A percentile compares a stretch with the other conserved stretches of the same genome.
These are phyloP conservation scores for Scheffersomyces coipomensis DNA, from an alignment of 805 yeast genomes.

Conservation along the genomic window DNA sequence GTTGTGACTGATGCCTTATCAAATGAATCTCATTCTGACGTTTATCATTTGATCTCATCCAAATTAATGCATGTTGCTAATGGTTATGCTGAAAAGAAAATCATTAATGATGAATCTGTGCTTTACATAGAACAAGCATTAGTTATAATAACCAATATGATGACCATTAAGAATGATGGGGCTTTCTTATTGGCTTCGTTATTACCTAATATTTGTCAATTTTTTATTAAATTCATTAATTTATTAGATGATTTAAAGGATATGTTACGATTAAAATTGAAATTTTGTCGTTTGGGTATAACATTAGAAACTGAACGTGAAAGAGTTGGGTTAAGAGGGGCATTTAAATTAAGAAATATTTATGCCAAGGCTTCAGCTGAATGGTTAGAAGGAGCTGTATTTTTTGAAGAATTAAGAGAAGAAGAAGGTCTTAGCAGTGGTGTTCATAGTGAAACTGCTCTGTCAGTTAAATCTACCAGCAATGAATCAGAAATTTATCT, in stretches of 20 bases:
- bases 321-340: constrained; percentile 40
- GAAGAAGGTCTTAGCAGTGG: constrained; percentile 1
- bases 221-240: constrained; percentile 26
- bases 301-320: constrained; percentile 33
- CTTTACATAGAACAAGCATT: constrained; percentile 50
- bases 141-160: constrained; percentile 42
- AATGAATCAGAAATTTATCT: constrained; percentile 42
- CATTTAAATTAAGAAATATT: constrained; percentile 45
- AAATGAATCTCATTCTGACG: constrained; percentile 59
- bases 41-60: constrained; percentile 47
- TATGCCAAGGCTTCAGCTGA: constrained; percentile 46
- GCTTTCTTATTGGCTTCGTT: constrained; percentile 30
- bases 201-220: constrained; percentile 27
- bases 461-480: constrained; percentile 2
- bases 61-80: constrained; percentile 40
- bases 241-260: constrained; percentile 25
- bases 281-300: constrained; percentile 39
- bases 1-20: constrained; percentile 71
- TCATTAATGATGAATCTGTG: constrained; percentile 25
- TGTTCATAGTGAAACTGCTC: background rate
- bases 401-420: constrained; percentile 16
- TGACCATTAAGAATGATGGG: constrained; percentile 31
- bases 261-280: constrained; percentile 37
- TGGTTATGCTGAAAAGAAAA: constrained; percentile 25
- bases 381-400: constrained; percentile 56